Conservation (phyloP, 2,329 filamentous ascomycete genomes). For the Aspergillus sp. region DNA sequence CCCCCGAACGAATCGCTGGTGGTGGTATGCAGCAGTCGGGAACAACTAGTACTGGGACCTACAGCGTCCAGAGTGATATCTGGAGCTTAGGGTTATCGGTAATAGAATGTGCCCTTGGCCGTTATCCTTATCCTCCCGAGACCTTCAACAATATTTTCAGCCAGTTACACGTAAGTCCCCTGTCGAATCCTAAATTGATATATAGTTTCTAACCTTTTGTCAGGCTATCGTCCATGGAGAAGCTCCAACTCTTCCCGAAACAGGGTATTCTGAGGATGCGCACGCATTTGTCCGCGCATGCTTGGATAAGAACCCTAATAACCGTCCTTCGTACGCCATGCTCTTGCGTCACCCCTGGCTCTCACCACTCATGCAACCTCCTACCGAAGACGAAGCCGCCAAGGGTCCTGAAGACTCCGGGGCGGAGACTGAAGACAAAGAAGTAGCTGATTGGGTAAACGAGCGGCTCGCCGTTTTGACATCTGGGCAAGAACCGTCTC, state of each 20-base stretch:
- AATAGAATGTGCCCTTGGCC: conserved; percentile 90
- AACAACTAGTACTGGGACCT: conserved; percentile 70
- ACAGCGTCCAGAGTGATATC: conserved; percentile 95
- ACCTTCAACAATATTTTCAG: conserved; percentile 98
- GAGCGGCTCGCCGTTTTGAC: conserved; percentile 51
- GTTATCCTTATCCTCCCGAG: conserved; percentile 94
- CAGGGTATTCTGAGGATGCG: conserved; percentile 70
- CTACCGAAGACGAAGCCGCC: conserved; percentile 57
- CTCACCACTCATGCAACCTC: conserved; percentile 63
- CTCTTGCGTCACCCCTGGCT: conserved; percentile 89
- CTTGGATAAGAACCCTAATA: conserved; percentile 83
- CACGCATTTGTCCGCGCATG: conserved; percentile 83
- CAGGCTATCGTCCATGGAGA: conserved; percentile 97
- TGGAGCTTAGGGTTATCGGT: conserved; percentile 93
- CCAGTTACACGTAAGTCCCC: conserved; percentile 75
- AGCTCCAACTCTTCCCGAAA: conserved; percentile 75
- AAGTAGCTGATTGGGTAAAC: conserved; percentile 82
- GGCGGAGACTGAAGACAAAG: conserved; percentile 58
- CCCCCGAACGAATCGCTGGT: conserved; percentile 86
- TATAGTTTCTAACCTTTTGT: conserved; percentile 5
- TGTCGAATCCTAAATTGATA: neutral
- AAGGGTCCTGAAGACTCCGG: conserved; percentile 29
- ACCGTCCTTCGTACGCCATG: conserved; percentile 89
- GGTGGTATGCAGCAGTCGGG: conserved; percentile 69
- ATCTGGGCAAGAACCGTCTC: conserved; percentile 61